A percentile compares a stretch with the other conserved stretches of the same genome.
phyloP scores from a whole-genome alignment of 805 yeast genomes.

The Yamadazyma sp. region DNA sequence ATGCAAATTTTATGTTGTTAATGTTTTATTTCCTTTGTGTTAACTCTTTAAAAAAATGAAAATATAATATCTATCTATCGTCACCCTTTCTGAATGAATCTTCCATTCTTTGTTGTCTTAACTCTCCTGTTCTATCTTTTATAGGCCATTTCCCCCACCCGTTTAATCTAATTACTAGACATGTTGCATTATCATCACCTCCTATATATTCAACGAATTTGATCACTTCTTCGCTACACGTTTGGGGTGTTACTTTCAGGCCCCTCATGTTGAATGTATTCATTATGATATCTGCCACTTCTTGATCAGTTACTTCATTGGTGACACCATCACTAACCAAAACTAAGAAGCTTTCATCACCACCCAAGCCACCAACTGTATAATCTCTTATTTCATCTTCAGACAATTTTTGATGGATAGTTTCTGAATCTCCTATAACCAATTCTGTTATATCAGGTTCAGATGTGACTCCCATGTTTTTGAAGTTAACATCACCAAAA shows the following conservation, averaged over 20 bases:
- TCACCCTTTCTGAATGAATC: constrained; percentile 35
- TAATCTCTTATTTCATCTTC: constrained; percentile 30
- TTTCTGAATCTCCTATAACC: constrained; percentile 55
- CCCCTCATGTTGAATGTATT: constrained; percentile 64
- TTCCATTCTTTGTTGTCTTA: constrained; percentile 68
- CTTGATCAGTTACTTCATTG: constrained; percentile 80
- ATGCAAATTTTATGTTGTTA: too few relatives aligned
- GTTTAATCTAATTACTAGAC: constrained; percentile 69
- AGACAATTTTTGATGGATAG: constrained; percentile 36
- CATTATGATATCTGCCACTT: constrained; percentile 80
- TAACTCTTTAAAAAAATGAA: too few relatives aligned
- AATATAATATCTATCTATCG: too few relatives aligned
- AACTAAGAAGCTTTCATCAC: constrained; percentile 83
- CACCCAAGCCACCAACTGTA: constrained; percentile 56
- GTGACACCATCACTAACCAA: constrained; percentile 87
- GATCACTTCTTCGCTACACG: constrained; percentile 81
- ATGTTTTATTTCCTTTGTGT: too few relatives aligned
- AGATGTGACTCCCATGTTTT: constrained; percentile 80
- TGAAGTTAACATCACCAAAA: constrained; percentile 84
- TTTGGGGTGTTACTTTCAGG: constrained; percentile 78
- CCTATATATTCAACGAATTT: constrained; percentile 82
- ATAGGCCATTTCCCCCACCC: constrained; percentile 97
- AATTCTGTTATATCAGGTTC: constrained; percentile 84
- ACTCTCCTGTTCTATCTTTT: constrained; percentile 75
- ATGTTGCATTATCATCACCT: constrained; percentile 95